Percentiles rank a stretch among this genome's conserved stretches.
Conservation (phyloP, 352 stramenopile species). For the Peronospora tabacina region DNA sequence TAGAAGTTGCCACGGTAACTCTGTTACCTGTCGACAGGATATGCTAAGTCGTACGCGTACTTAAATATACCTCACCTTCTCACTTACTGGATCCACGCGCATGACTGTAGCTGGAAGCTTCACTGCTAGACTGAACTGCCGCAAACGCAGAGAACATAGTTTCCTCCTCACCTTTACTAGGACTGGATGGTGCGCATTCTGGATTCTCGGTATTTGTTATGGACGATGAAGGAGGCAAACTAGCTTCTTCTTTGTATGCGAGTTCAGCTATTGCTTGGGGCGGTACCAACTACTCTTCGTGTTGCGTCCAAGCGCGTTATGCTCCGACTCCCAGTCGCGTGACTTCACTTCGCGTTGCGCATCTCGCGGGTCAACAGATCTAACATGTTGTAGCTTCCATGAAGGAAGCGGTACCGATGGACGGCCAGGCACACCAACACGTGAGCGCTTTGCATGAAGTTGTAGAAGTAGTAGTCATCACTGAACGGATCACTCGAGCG, state of each 20-base stretch:
- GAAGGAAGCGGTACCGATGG: constrained; percentile 53
- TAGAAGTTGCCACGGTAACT: no score
- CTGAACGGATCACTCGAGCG: constrained; percentile 81
- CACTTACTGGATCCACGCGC: no score
- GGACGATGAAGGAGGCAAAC: constrained; percentile 9
- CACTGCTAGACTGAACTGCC: no score
- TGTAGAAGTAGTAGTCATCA: no score
- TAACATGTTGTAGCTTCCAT: constrained; percentile 80
- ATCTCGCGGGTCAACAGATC: constrained; percentile 56
- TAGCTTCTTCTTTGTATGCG: constrained; percentile 8
- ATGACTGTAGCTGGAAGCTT: no score
- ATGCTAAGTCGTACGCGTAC: no score
- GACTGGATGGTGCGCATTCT: constrained; percentile 18
- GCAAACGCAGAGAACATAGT: no score
- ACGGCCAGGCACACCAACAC: no score
- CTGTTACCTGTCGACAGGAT: no score
- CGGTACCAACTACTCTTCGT: constrained; percentile 71
- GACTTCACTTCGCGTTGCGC: constrained; percentile 57
- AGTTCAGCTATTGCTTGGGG: constrained; percentile 63
- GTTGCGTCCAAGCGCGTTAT: constrained; percentile 69
- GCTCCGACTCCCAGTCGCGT: constrained; percentile 66
- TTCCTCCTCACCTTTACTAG: no score
- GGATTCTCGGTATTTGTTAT: constrained; percentile 14
- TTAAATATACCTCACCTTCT: no score
- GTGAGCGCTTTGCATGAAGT: no score